A percentile compares a stretch with the other conserved stretches of the same genome.
Evolutionary conservation across 1,284 basidiomycete species (phyloP).

Genomic region (Cyathus pygmaeus): DNA sequence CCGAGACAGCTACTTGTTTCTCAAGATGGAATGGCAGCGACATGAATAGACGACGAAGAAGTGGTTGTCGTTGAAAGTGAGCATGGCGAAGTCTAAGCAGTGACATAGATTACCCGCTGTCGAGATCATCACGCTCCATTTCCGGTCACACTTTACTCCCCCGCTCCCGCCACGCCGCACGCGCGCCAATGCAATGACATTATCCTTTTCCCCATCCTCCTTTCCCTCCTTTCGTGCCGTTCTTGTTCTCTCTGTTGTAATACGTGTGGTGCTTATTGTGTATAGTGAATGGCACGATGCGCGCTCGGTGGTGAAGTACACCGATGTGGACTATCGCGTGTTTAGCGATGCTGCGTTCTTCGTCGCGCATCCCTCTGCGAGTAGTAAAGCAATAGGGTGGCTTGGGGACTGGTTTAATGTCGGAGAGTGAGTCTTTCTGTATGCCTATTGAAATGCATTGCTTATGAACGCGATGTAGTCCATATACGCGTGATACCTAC

Average conservation of each 20-base stretch:
- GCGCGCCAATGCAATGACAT: neutral
- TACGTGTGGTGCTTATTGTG: slow-evolving; percentile 78
- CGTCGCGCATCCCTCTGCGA: slow-evolving; percentile 58
- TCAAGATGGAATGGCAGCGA: slow-evolving; percentile 43
- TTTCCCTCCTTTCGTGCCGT: slow-evolving; percentile 62
- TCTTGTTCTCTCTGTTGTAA: slow-evolving; percentile 60
- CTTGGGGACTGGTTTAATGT: slow-evolving; percentile 53
- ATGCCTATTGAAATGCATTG: neutral
- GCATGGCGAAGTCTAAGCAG: no score
- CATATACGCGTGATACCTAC: slow-evolving; percentile 94
- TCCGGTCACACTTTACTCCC: no score
- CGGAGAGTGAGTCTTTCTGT: slow-evolving; percentile 67
- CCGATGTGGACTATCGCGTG: slow-evolving; percentile 96
- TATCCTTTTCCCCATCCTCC: slow-evolving; percentile 7
- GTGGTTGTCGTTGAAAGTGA: no score
- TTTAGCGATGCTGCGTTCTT: slow-evolving; percentile 92
- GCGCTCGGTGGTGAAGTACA: slow-evolving; percentile 89
- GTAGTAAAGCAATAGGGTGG: slow-evolving; percentile 70
- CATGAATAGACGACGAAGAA: no score
- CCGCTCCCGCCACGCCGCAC: neutral
- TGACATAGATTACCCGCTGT: no score
- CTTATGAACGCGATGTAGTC: slow-evolving; percentile 58
- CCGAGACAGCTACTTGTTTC: slow-evolving; percentile 73
- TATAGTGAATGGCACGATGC: slow-evolving; percentile 93
- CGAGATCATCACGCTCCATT: no score